Evolutionary conservation across 225 moss, liverwort and hornwort species (phyloP).

Genomic region (Climacium dendroides): DNA sequence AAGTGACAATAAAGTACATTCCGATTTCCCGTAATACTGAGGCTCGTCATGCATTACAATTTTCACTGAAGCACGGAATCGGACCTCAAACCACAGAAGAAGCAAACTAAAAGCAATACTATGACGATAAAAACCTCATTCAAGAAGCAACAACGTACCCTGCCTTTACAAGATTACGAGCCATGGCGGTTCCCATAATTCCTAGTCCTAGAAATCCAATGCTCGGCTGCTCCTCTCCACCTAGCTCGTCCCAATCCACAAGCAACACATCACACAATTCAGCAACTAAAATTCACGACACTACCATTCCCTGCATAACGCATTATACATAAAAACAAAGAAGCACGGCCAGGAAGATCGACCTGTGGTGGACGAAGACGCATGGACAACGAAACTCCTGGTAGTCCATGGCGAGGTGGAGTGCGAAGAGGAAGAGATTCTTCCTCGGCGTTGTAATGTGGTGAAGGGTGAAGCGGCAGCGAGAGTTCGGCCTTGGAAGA

Average conservation of each 20-base stretch:
- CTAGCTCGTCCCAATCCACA: constrained; percentile 6
- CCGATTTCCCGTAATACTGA: neutral
- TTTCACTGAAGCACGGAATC: neutral
- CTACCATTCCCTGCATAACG: neutral
- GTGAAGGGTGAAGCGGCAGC: neutral
- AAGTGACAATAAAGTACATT: neutral
- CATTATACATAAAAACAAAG: neutral
- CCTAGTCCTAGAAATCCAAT: constrained; percentile 86
- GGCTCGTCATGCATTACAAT: neutral
- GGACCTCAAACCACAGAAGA: neutral
- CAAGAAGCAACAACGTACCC: constrained; percentile 28
- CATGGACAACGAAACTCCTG: constrained; percentile 2
- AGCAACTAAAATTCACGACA: neutral
- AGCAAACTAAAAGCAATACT: neutral
- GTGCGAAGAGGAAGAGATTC: neutral
- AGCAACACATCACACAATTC: neutral
- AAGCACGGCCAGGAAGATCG: neutral
- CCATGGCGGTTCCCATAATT: constrained; percentile 93
- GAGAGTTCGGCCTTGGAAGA: neutral
- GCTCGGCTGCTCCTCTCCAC: constrained; percentile 34
- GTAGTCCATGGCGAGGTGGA: neutral
- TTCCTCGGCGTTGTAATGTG: neutral
- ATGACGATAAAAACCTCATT: neutral
- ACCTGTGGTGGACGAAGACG: constrained; percentile 19
- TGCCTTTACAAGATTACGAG: constrained; percentile 79